Percentiles rank a stretch among this genome's conserved stretches.
These are phyloP conservation scores for Diplocarpon mali DNA, from an alignment of 2,329 filamentous ascomycete genomes.

Conservation along the genomic window DNA sequence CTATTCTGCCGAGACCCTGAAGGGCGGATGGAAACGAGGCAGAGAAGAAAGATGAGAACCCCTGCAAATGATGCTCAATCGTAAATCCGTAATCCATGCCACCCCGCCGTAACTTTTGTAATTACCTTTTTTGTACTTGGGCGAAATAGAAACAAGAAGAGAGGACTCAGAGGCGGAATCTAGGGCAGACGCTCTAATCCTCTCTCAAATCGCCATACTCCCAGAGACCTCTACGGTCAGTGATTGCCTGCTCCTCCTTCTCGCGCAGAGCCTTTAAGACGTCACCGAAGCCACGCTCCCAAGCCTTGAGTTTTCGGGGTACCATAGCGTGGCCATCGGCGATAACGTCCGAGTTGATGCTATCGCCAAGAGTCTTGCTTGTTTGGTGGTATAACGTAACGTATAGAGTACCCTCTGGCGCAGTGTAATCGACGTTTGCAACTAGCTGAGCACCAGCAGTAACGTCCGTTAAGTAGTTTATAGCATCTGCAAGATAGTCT, in stretches of 20 bases:
- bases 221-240: slow-evolving; percentile 79
- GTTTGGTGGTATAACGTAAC: slow-evolving; percentile 78
- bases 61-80: background rate
- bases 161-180: background rate
- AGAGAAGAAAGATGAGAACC: no score
- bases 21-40: no score
- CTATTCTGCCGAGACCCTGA: no score
- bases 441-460: slow-evolving; percentile 71
- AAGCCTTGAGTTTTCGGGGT: slow-evolving; percentile 79
- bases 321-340: slow-evolving; percentile 82
- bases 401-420: slow-evolving; percentile 71
- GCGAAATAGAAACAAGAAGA: background rate
- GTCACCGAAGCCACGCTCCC: slow-evolving; percentile 69
- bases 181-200: slow-evolving; percentile 42
- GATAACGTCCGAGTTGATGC: slow-evolving; percentile 81
- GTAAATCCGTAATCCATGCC: background rate
- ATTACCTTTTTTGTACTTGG: background rate
- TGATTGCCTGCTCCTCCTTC: slow-evolving; percentile 69
- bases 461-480: slow-evolving; percentile 62
- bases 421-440: slow-evolving; percentile 80
- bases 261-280: slow-evolving; percentile 62
- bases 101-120: background rate
- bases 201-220: slow-evolving; percentile 96
- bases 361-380: slow-evolving; percentile 55
- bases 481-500: slow-evolving; percentile 76